Base-by-base conservation (phyloP, 2,329 filamentous ascomycete genomes). In the Microdochium trichocladiopsis region DNA sequence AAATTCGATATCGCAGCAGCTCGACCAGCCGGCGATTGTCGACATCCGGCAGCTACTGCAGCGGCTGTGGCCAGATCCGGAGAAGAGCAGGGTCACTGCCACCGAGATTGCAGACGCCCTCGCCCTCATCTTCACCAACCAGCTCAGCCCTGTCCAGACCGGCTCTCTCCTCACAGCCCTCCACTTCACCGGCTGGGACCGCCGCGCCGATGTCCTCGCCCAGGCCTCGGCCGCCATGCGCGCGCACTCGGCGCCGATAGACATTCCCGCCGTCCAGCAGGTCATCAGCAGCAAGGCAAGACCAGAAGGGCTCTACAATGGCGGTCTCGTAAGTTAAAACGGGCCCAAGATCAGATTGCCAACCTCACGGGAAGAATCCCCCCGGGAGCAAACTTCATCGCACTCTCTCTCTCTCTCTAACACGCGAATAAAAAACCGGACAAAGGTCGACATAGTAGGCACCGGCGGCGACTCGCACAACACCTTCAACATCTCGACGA, bases 401-500 rank as follows among this genome's bases (percentile, higher is more conserved):
- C n/a, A n/a, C n/a, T n/a, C n/a, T n/a, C n/a, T n/a, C n/a, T n/a
- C n/a, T n/a, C n/a, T n/a, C n/a, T n/a, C n/a, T n/a, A n/a, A n/a
- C n/a, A n/a, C n/a, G n/a, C n/a, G n/a, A n/a, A n/a, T n/a, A n/a
- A n/a, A n/a, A n/a, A n/a, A n/a, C n/a, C n/a, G n/a, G n/a, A n/a
- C n/a, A n/a, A n/a, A 31, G 28, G 84, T 92, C 67, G 94, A 99
- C 69, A 97, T 99, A 67, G 94, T 99, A 53, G 94, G 94, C 60
- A 99, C 94, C 8, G 94, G 94, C 59, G 94, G 94, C 64, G 94
- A 99, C 73, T 87, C 88, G 21, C 92, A 97, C 77, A 90, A 95
- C 69, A 99, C 94, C 31, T 99, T 96, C 83, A 99, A 99, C 70
- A 93, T 99, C 67, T 94, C 88, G 61, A 99, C 94, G 4, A 96